Percentiles rank a stretch among this genome's conserved stretches.
These are phyloP conservation scores for Amauroascus verrucosus DNA, from an alignment of 2,329 filamentous ascomycete genomes.

Conservation along the genomic window DNA sequence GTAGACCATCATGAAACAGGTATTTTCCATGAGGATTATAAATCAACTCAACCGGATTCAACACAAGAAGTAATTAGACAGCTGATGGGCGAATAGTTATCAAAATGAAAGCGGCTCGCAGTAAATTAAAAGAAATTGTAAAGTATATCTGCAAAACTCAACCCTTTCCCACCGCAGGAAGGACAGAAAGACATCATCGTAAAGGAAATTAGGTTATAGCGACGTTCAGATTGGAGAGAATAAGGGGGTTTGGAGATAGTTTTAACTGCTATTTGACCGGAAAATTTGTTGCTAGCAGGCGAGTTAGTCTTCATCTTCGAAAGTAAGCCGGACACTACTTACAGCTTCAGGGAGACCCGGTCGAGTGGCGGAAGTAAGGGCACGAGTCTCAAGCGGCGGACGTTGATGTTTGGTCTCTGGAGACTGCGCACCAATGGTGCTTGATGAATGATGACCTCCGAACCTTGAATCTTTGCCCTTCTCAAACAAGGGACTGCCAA, in stretches of 20 bases:
- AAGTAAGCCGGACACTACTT: background rate
- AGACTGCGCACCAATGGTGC: background rate
- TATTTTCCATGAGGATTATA: background rate
- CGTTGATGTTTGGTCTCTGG: conserved; percentile 18
- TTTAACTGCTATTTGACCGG: conserved; percentile 42
- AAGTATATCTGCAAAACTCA: conserved; percentile 20
- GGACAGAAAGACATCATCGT: conserved; percentile 10
- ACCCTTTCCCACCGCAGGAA: conserved; percentile 13
- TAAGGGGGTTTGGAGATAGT: background rate
- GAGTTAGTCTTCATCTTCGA: background rate
- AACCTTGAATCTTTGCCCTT: conserved; percentile 32
- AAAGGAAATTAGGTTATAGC: background rate
- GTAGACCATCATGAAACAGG: background rate
- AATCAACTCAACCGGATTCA: background rate
- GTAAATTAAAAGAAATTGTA: conserved; percentile 15
- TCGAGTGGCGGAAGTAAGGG: conserved; percentile 28
- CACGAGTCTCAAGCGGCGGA: conserved; percentile 43
- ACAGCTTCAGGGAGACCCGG: conserved; percentile 3
- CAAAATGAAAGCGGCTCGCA: background rate
- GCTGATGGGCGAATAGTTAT: background rate
- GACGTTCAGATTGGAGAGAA: background rate
- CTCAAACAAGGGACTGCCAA: conserved; percentile 48
- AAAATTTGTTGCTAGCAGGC: conserved; percentile 31
- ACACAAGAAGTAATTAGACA: background rate
- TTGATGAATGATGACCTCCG: conserved; percentile 7